phyloP scores from a whole-genome alignment of 345 rosid genomes.

The Sonneratia alba region DNA sequence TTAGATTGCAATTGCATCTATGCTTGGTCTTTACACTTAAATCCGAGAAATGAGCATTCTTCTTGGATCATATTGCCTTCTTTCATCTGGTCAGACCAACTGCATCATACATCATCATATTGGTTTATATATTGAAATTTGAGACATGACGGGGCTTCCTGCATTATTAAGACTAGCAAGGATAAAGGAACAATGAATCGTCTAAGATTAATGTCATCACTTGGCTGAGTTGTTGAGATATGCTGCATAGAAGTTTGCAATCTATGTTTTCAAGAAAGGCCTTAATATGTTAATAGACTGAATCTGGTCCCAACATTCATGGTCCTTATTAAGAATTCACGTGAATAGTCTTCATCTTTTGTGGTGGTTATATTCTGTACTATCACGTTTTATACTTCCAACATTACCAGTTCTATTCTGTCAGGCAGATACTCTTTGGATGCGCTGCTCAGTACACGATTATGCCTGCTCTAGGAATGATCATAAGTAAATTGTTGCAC shows the following conservation, averaged over 20 bases:
- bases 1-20: background rate
- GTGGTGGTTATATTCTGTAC: background rate
- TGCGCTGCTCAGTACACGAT: slow-evolving; percentile 54
- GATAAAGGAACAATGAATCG: background rate
- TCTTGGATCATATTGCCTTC: background rate
- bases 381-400: background rate
- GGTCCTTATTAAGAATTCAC: background rate
- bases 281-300: background rate
- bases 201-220: background rate
- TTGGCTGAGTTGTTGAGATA: background rate
- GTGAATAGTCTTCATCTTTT: background rate
- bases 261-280: background rate
- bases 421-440: slow-evolving; percentile 54
- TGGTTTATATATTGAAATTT: background rate
- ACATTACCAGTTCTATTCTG: background rate
- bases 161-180: background rate
- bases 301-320: background rate
- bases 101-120: background rate
- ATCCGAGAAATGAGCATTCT: background rate
- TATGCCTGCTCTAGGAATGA: slow-evolving; percentile 40
- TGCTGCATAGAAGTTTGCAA: background rate
- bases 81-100: background rate
- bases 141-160: background rate
- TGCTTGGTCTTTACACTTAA: background rate
- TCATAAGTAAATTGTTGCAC: slow-evolving; percentile 41